Evolutionary conservation across 805 yeast genomes (phyloP), one percentile per base, ranked within the genome.

Genomic region (Wickerhamiella shivajii): DNA sequence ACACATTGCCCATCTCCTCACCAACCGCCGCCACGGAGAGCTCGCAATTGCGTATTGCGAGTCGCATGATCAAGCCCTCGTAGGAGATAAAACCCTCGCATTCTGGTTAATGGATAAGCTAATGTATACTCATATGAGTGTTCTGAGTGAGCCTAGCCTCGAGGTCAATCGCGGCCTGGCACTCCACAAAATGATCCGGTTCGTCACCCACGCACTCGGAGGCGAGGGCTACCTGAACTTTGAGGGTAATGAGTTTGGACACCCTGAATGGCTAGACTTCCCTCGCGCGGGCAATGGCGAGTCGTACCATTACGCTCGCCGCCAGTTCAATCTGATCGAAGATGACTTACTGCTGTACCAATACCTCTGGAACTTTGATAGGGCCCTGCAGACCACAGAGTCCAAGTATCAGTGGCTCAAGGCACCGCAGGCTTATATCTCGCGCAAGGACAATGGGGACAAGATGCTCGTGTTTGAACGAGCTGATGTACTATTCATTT

Each of bases 91-190:
- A 55, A 81, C 95, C 2, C 59, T 87, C 39, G 97, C 97, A 1
- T 87, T 87, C 52, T 90, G 98, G 98, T 66, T 87, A 37, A 87
- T 87, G 97, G 98, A 87, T 59, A 84, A 87, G 42, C 93, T 85
- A 44, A 85, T 87, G 97, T 87, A 87, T 57, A 87, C 96, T 22
- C 74, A 84, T 57, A 87, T 87, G 98, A 76, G 92, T 11, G 64
- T 64, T 2, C 50, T 85, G 28, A 60, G 81, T 1, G 79, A 74
- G 34, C 60, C 77, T 33, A 77, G 93, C 1, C 77, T 79, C 3
- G 68, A 76, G 9, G 66, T 87, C 42, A 93, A 84, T 48, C 71
- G 98, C 43, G 98, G 98, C 22, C 58, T 90, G 27, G 73, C 94
- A 13, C 63, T 87, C 41, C 98, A 87, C 59, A 87, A 87, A 54